A percentile compares a stretch with the other conserved stretches of the same genome.
Conservation (phyloP, 23 red algal genomes). For the Agarophyton chilense region DNA sequence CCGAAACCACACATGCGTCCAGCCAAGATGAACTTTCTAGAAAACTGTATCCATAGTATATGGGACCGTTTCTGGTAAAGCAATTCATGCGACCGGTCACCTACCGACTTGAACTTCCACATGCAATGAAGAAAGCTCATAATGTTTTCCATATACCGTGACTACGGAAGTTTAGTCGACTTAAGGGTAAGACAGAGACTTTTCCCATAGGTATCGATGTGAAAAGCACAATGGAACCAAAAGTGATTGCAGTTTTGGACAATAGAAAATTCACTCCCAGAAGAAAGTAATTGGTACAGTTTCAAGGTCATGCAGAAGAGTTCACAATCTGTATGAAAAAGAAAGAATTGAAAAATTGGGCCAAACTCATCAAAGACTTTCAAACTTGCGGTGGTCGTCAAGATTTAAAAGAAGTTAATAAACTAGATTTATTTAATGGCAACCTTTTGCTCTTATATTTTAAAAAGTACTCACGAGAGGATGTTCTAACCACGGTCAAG, state of each 20-base stretch:
- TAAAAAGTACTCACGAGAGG: too few species aligned
- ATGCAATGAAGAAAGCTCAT: conserved; percentile 27
- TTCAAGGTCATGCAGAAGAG: conserved; percentile 25
- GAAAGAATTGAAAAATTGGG: background rate
- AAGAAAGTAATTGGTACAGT: conserved; percentile 30
- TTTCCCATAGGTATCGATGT: conserved; percentile 37
- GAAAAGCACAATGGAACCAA: conserved; percentile 49
- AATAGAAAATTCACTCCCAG: background rate
- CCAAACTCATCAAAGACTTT: conserved; percentile 11
- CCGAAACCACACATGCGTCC: background rate
- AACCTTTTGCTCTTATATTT: too few species aligned
- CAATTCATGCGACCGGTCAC: conserved; percentile 48
- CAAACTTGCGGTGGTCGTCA: conserved; percentile 24
- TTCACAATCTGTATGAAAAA: conserved; percentile 19
- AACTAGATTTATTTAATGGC: too few species aligned
- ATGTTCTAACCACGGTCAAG: too few species aligned
- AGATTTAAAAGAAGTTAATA: conserved; percentile 19
- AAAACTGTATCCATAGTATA: conserved; percentile 24
- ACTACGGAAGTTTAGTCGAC: conserved; percentile 13
- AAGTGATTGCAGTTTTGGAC: conserved; percentile 10
- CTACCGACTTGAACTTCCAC: conserved; percentile 27
- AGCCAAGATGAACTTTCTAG: background rate
- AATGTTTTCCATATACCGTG: conserved; percentile 50
- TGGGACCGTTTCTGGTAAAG: conserved; percentile 30
- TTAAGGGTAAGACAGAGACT: background rate